phyloP scores from a whole-genome alignment of 352 stramenopile genomes.

The Aphanomyces invadans region DNA sequence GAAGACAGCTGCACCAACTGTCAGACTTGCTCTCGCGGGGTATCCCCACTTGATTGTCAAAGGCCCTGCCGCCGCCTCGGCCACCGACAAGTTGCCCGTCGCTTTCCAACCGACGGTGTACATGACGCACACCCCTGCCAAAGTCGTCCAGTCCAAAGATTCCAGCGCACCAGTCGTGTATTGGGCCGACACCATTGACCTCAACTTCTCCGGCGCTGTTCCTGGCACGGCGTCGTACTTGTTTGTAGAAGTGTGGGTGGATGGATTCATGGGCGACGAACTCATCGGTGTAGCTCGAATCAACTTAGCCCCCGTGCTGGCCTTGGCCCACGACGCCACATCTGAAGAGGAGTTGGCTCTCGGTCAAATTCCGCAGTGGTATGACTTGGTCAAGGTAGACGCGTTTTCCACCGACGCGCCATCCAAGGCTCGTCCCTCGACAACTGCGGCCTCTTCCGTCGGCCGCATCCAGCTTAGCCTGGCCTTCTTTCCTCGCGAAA shows the following conservation, averaged over 20 bases:
- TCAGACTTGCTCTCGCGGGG: conserved; percentile 60
- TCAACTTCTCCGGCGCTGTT: conserved; percentile 70
- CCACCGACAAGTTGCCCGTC: conserved; percentile 13
- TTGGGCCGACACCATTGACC: conserved; percentile 68
- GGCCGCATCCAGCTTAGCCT: conserved; percentile 71
- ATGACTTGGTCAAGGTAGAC: conserved; percentile 56
- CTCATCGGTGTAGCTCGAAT: conserved; percentile 65
- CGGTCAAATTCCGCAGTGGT: conserved; percentile 65
- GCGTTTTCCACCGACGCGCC: conserved; percentile 30
- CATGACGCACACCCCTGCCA: conserved; percentile 31
- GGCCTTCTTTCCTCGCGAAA: conserved; percentile 43
- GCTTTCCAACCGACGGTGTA: conserved; percentile 33
- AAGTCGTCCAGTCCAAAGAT: conserved; percentile 36
- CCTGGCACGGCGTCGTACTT: conserved; percentile 63
- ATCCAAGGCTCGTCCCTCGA: neutral
- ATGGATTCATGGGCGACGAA: conserved; percentile 72
- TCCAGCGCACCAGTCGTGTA: conserved; percentile 44
- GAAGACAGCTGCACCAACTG: conserved; percentile 38
- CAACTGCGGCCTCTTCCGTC: conserved; percentile 17
- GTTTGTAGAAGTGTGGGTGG: conserved; percentile 67
- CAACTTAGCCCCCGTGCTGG: conserved; percentile 45
- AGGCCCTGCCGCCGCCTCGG: conserved; percentile 24
- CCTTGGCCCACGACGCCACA: conserved; percentile 20
- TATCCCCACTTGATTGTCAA: conserved; percentile 64
- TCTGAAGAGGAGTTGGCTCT: conserved; percentile 64